Evolutionary conservation across 1,284 basidiomycete genomes (phyloP), one percentile per base, ranked within the genome.

Genomic region (Anthracocystis walkeri): DNA sequence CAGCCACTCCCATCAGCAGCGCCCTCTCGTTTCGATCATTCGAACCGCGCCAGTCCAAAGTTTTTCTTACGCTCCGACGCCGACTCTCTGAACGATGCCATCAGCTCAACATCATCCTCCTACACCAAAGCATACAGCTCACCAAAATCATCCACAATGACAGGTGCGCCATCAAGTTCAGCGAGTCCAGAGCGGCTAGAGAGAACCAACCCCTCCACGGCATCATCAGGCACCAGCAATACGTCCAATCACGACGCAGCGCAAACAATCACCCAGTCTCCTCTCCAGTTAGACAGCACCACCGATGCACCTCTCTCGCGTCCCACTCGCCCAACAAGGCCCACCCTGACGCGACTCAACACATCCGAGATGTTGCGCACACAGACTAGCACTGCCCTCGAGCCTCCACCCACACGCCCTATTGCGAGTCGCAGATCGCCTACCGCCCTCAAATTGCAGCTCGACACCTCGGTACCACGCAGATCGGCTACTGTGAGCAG

Each of bases 301-400:
- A 16, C 50, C 14, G 45, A 54, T 3, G 25, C 58, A 8, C 7
- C 20, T 6, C 29, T 38, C 7, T 12, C 42, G 10, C 51, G 35
- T 25, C 46, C 65, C n/a, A 27, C 55, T 12, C 67, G 59, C 10
- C 52, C 63, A 1, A 38, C 50, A 5, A 27, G 77, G 21, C 78
- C 78, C 2, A 66, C 54, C 2, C 62, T 79, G 7, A 57, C 75
- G 1, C 68, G 78, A 16, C 61, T 79, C 40, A 77, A 79, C 51
- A 79, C 75, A 8, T 79, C 78, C 33, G 78, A 79, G 58, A 63
- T 74, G 40, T 21, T 75, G 45, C 66, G 62, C 12, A 67, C 60
- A 7, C 63, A 61, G 35, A 65, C 62, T 16, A 53, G 11, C 49
- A 54, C 54, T 27, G 44, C 52, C 16, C 41, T 51, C 18, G 59